Evolutionary conservation across 169 alveolate genomes (phyloP).

Genomic region (Perkinsus chesapeaki): DNA sequence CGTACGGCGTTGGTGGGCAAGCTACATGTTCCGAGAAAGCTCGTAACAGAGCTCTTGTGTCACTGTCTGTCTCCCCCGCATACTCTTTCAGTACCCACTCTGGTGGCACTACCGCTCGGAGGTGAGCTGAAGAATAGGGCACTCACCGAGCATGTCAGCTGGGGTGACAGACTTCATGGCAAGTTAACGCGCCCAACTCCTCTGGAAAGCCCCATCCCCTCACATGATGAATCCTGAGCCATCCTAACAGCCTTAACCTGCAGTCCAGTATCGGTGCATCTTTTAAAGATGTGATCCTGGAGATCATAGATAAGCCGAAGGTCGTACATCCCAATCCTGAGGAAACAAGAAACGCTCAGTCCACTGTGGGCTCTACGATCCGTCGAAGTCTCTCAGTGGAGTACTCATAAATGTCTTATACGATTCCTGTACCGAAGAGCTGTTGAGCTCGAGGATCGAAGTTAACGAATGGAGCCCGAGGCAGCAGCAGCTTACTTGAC

Average conservation of each 20-base stretch:
- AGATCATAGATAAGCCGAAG: neutral
- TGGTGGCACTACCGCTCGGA: neutral
- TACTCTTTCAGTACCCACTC: neutral
- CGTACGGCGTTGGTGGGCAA: neutral
- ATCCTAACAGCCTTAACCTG: neutral
- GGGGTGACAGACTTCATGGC: too few species aligned
- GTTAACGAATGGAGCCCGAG: too few species aligned
- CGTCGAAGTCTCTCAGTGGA: too few species aligned
- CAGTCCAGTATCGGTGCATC: neutral
- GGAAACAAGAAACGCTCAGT: neutral
- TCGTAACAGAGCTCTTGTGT: neutral
- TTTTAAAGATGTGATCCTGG: neutral
- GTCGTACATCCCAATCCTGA: neutral
- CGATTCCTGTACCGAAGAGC: too few species aligned
- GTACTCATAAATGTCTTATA: too few species aligned
- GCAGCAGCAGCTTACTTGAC: too few species aligned
- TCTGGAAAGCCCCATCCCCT: neutral
- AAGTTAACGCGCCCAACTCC: too few species aligned
- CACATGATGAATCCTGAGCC: neutral
- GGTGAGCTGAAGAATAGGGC: neutral
- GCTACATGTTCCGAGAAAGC: neutral
- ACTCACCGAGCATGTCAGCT: neutral
- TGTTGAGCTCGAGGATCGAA: too few species aligned
- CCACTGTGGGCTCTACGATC: neutral
- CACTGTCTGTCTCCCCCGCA: neutral